Evolutionary conservation across 805 yeast species (phyloP).

Genomic region (Hanseniaspora hatyaiensis): DNA sequence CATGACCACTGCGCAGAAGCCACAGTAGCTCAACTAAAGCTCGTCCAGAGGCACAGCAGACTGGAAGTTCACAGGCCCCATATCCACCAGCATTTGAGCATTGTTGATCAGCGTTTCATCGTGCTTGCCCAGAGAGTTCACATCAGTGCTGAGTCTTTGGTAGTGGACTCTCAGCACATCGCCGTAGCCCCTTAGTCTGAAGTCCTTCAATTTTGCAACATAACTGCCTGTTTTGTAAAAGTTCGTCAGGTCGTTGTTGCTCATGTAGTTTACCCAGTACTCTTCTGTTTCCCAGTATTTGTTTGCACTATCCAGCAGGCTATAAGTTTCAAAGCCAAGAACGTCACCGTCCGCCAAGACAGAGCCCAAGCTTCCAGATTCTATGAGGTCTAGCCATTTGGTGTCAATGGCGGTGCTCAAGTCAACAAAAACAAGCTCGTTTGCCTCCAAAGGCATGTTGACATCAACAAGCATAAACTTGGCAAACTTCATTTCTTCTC

Average conservation of each 20-base stretch:
- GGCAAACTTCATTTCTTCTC: slow-evolving; percentile 76
- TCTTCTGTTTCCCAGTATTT: slow-evolving; percentile 77
- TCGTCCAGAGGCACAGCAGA: no score
- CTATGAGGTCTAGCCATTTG: slow-evolving; percentile 29
- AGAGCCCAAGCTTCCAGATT: neutral
- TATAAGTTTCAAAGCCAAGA: slow-evolving; percentile 8
- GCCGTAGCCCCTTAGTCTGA: slow-evolving; percentile 62
- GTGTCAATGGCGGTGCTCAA: slow-evolving; percentile 65
- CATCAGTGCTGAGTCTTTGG: slow-evolving; percentile 68
- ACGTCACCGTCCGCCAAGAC: neutral
- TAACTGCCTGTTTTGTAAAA: slow-evolving; percentile 42
- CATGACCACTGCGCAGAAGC: no score
- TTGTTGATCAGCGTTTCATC: slow-evolving; percentile 94
- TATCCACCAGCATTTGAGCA: slow-evolving; percentile 37
- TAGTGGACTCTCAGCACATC: slow-evolving; percentile 74
- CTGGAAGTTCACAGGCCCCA: neutral
- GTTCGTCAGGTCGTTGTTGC: slow-evolving; percentile 49
- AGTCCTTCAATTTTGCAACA: slow-evolving; percentile 60
- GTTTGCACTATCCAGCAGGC: neutral
- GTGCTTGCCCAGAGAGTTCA: slow-evolving; percentile 63
- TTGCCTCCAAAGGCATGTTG: slow-evolving; percentile 65
- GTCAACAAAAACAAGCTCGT: slow-evolving; percentile 72
- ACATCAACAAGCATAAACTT: slow-evolving; percentile 80
- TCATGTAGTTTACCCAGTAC: slow-evolving; percentile 63
- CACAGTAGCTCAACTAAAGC: no score